phyloP scores from a whole-genome alignment of 306 rosid species.

The Pyrus betulifolia region DNA sequence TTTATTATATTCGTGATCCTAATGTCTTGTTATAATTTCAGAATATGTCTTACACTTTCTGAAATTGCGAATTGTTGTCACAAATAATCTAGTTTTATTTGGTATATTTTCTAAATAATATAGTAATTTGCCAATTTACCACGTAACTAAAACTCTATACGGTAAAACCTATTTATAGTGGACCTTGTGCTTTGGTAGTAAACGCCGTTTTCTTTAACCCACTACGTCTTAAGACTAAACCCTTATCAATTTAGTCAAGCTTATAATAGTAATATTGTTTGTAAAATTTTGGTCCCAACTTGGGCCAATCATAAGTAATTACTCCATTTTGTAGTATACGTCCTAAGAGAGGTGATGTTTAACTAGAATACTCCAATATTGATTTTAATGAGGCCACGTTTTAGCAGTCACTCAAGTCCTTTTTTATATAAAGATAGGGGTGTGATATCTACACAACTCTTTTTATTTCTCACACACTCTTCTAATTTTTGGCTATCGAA shows the following conservation, averaged over 20 bases:
- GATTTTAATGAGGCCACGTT: not conserved
- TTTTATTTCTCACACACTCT: too few species aligned
- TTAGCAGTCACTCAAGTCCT: not conserved
- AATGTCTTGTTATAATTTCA: too few species aligned
- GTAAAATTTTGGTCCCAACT: not conserved
- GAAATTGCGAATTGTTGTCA: too few species aligned
- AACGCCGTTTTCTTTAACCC: too few species aligned
- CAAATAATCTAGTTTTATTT: too few species aligned
- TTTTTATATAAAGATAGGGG: too few species aligned
- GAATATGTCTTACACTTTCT: too few species aligned
- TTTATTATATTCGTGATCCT: too few species aligned
- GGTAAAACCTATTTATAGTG: not conserved
- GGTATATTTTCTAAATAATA: too few species aligned
- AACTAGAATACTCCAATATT: not conserved
- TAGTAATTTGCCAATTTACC: not conserved
- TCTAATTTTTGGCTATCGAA: too few species aligned
- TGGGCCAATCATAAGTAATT: not conserved
- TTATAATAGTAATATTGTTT: not conserved
- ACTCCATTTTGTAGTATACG: not conserved
- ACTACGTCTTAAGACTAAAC: not conserved
- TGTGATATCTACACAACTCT: too few species aligned
- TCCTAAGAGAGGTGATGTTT: not conserved
- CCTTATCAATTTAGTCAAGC: not conserved
- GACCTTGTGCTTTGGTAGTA: not conserved
- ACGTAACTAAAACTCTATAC: not conserved